Evolutionary conservation across 352 stramenopile genomes (phyloP).

Genomic region (Pythium insidiosum): DNA sequence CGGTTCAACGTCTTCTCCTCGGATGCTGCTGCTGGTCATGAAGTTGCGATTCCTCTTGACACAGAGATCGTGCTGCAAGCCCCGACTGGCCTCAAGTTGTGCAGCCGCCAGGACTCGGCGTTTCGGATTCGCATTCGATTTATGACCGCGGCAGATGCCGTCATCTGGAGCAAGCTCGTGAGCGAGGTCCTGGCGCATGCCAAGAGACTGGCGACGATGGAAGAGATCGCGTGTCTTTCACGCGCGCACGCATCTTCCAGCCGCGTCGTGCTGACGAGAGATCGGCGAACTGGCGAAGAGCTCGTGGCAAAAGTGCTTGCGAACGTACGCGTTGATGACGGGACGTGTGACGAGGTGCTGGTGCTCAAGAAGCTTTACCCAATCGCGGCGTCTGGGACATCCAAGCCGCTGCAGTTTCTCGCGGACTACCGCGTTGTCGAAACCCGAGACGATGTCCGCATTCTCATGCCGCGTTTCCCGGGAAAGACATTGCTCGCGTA

Average conservation of each 20-base stretch:
- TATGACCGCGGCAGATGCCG: constrained; percentile 31
- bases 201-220: constrained; percentile 22
- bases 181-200: constrained; percentile 28
- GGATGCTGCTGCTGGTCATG: not conserved
- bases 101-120: constrained; percentile 6
- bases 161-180: constrained; percentile 38
- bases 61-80: constrained; percentile 20
- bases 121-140: constrained; percentile 43
- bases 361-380: constrained; percentile 29
- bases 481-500: constrained; percentile 37
- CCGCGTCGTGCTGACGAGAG: constrained; percentile 11
- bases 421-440: constrained; percentile 42
- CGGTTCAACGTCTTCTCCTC: constrained; percentile 20
- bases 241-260: constrained; percentile 2
- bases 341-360: constrained; percentile 24
- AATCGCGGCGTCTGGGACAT: constrained; percentile 3
- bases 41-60: constrained; percentile 18
- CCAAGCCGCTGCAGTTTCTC: constrained; percentile 18
- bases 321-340: constrained; percentile 8
- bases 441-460: constrained; percentile 25
- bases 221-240: constrained; percentile 13
- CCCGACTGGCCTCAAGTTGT: constrained; percentile 27
- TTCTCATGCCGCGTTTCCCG: constrained; percentile 49
- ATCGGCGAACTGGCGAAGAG: constrained; percentile 13
- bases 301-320: constrained; percentile 39